Evolutionary conservation across 78 protist species (phyloP).

Genomic region (Protostelium mycophagum): DNA sequence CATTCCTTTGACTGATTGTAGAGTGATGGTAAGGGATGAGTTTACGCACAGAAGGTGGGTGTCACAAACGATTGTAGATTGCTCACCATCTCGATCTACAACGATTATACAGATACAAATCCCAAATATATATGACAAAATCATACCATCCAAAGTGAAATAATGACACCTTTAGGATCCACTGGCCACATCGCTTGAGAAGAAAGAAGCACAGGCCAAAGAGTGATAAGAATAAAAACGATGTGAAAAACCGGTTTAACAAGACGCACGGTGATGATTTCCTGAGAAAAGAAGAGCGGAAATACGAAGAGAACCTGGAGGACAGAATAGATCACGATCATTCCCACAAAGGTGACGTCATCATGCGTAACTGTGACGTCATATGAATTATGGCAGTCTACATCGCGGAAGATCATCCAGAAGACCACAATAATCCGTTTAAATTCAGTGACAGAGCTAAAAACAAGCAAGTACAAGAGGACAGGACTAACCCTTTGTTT

Average conservation of each 20-base stretch:
- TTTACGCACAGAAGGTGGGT: background rate
- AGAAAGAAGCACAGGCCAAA: too few species aligned
- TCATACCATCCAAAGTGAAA: too few species aligned
- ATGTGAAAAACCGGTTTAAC: background rate
- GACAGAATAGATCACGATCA: background rate
- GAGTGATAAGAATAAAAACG: background rate
- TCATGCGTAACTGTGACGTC: background rate
- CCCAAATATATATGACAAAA: too few species aligned
- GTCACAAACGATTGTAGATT: too few species aligned
- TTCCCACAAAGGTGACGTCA: background rate
- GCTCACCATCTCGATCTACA: background rate
- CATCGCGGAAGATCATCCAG: background rate
- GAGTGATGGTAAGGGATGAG: background rate
- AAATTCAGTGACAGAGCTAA: background rate
- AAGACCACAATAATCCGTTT: background rate
- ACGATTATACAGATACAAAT: background rate
- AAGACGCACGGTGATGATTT: background rate
- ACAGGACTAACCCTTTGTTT: background rate
- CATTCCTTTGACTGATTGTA: background rate
- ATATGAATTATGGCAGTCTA: background rate
- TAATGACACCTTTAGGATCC: too few species aligned
- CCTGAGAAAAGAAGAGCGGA: background rate
- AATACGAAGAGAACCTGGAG: background rate
- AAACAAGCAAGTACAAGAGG: background rate
- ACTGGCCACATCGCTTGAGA: background rate